Conservation (phyloP, 2,329 filamentous ascomycete species). For the Raffaelea deltoideospora region DNA sequence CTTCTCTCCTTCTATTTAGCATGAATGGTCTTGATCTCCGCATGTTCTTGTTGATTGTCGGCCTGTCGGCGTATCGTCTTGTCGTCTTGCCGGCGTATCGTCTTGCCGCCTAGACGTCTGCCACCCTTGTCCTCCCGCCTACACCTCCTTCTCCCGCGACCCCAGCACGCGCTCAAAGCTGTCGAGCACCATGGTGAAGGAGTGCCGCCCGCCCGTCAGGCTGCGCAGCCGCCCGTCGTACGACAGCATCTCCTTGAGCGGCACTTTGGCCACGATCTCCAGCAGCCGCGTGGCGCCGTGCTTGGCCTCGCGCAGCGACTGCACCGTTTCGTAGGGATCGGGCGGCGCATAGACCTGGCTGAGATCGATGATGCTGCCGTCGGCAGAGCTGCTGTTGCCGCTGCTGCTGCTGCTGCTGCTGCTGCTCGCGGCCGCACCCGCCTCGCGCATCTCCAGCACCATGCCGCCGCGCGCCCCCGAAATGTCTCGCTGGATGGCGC, state of each 20-base stretch:
- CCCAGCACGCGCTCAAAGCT: slow-evolving; percentile 41
- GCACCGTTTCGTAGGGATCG: slow-evolving; percentile 58
- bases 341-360: slow-evolving; percentile 71
- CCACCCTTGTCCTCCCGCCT: too few species aligned
- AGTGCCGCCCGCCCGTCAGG: slow-evolving; percentile 67
- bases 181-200: slow-evolving; percentile 43
- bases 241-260: slow-evolving; percentile 90
- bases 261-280: slow-evolving; percentile 72
- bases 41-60: too few species aligned
- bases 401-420: slow-evolving; percentile 23
- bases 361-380: slow-evolving; percentile 42
- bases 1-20: too few species aligned
- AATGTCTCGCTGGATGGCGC: slow-evolving; percentile 69
- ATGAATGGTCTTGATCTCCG: too few species aligned
- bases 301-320: slow-evolving; percentile 36
- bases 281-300: slow-evolving; percentile 33
- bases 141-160: slow-evolving; percentile 31
- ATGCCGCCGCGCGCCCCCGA: slow-evolving; percentile 60
- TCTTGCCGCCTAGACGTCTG: too few species aligned
- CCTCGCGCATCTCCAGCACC: slow-evolving; percentile 53
- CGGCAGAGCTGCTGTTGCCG: slow-evolving; percentile 15
- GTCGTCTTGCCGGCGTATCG: neutral
- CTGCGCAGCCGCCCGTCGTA: slow-evolving; percentile 82
- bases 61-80: neutral
- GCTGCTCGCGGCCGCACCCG: slow-evolving; percentile 7